Conservation (phyloP, 2,329 filamentous ascomycete species). For the Cladosporium austrohemisphaericum region DNA sequence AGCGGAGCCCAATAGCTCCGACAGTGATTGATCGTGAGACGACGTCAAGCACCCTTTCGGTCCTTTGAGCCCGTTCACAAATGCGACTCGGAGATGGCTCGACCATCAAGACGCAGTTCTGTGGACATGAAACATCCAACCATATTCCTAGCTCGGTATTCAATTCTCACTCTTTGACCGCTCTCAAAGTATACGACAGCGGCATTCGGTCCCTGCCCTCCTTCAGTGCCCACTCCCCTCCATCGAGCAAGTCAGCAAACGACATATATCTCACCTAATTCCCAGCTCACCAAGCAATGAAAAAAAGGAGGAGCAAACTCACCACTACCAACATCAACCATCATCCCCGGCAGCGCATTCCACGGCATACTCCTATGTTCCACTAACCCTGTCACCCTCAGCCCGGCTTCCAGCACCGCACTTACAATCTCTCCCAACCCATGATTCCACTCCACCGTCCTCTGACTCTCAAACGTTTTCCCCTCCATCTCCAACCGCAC, state of each 20-base stretch:
- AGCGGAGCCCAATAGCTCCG: no score
- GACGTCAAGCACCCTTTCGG: no score
- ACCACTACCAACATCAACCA: slow-evolving; percentile 17
- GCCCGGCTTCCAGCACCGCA: slow-evolving; percentile 20
- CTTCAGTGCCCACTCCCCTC: slow-evolving; percentile 16
- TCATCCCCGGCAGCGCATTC: slow-evolving; percentile 20
- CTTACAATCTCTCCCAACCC: slow-evolving; percentile 22
- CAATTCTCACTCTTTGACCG: slow-evolving; percentile 6
- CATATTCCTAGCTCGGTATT: no score
- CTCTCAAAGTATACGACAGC: slow-evolving; percentile 17
- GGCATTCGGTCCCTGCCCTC: slow-evolving; percentile 15
- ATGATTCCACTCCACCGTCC: slow-evolving; percentile 23
- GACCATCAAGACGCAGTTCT: no score
- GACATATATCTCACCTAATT: no score
- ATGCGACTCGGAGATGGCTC: no score
- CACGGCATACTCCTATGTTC: slow-evolving; percentile 23
- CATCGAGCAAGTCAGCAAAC: neutral
- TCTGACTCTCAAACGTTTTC: slow-evolving; percentile 15
- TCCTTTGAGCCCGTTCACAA: no score
- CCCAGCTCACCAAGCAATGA: neutral
- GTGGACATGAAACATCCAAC: no score
- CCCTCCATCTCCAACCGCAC: slow-evolving; percentile 14
- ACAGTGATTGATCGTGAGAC: no score
- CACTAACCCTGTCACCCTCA: slow-evolving; percentile 19
- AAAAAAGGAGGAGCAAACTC: neutral